Evolutionary conservation across 495 filamentous ascomycete species (phyloP).

Genomic region (Penicillium macrosclerotiorum): DNA sequence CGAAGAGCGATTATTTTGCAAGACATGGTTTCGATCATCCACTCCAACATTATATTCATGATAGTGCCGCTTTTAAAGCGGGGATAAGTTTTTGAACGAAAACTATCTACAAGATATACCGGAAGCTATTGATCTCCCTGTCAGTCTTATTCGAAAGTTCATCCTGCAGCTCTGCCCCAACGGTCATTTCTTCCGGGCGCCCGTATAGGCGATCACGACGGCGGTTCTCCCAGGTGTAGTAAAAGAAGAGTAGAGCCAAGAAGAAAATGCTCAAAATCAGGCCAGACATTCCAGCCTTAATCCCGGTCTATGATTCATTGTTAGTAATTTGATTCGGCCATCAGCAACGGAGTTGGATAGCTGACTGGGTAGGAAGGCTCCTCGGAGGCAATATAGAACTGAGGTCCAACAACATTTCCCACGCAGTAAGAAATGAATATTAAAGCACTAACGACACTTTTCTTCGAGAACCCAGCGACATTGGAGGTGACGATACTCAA

Average conservation of each 20-base stretch:
- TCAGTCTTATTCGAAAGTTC: conserved; percentile 38
- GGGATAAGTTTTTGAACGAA: too few relatives aligned
- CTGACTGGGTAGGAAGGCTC: conserved; percentile 34
- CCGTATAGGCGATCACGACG: conserved; percentile 29
- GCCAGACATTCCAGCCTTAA: conserved; percentile 32
- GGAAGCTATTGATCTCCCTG: conserved; percentile 34
- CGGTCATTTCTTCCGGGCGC: conserved; percentile 18
- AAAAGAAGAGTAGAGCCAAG: conserved; percentile 15
- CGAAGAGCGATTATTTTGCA: too few relatives aligned
- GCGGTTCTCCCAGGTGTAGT: conserved; percentile 31
- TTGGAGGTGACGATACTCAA: conserved; percentile 57
- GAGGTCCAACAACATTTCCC: conserved; percentile 48
- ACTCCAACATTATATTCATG: too few relatives aligned
- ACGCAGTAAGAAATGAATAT: conserved; percentile 49
- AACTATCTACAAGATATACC: conserved; percentile 32
- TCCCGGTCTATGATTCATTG: conserved; percentile 27
- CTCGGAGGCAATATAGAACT: conserved; percentile 31
- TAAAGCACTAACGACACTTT: conserved; percentile 21
- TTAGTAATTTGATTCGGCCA: not conserved
- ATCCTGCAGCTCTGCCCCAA: conserved; percentile 23
- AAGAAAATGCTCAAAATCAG: conserved; percentile 29
- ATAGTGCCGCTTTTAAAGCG: too few relatives aligned
- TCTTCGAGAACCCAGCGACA: conserved; percentile 48
- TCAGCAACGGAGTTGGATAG: not conserved
- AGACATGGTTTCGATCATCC: too few relatives aligned